Evolutionary conservation across 257 asterid species (phyloP).

Genomic region (Schizonepeta tenuifolia): DNA sequence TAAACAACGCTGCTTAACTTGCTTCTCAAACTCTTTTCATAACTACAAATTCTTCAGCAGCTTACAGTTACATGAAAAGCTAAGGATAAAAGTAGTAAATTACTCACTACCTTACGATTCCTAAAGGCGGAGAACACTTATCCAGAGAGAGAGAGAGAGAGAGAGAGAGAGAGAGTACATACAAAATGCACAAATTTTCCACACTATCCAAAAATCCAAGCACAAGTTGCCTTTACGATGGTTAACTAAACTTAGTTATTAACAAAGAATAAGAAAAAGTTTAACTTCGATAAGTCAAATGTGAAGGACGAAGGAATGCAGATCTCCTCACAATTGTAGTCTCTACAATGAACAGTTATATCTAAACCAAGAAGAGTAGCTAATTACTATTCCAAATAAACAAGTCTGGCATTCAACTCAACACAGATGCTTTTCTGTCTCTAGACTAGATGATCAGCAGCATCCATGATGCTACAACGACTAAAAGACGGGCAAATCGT

Average conservation of each 20-base stretch:
- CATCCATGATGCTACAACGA: slow-evolving; percentile 1
- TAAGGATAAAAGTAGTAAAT: too few species aligned
- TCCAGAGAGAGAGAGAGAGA: too few species aligned
- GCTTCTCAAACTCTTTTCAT: too few species aligned
- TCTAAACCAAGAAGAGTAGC: slow-evolving; percentile 25
- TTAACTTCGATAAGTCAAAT: not conserved
- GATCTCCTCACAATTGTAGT: not conserved
- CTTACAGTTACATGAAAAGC: too few species aligned
- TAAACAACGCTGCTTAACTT: too few species aligned
- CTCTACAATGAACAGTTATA: slow-evolving; percentile 37
- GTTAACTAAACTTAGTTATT: not conserved
- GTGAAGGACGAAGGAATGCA: slow-evolving; percentile 4
- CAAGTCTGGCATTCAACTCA: slow-evolving; percentile 3
- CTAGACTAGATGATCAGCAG: slow-evolving; percentile 8
- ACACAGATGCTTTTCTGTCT: slow-evolving; percentile 25
- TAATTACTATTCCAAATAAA: slow-evolving; percentile 16
- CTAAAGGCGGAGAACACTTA: too few species aligned
- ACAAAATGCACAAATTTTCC: too few species aligned
- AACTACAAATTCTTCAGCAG: too few species aligned
- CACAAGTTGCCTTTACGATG: too few species aligned
- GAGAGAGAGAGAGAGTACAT: too few species aligned
- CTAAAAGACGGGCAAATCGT: not conserved
- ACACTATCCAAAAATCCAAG: too few species aligned
- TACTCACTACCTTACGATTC: too few species aligned
- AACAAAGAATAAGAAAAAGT: not conserved